Evolutionary conservation across 345 rosid genomes (phyloP), one percentile per base, ranked within the genome.

Genomic region (Hibiscus mutabilis): DNA sequence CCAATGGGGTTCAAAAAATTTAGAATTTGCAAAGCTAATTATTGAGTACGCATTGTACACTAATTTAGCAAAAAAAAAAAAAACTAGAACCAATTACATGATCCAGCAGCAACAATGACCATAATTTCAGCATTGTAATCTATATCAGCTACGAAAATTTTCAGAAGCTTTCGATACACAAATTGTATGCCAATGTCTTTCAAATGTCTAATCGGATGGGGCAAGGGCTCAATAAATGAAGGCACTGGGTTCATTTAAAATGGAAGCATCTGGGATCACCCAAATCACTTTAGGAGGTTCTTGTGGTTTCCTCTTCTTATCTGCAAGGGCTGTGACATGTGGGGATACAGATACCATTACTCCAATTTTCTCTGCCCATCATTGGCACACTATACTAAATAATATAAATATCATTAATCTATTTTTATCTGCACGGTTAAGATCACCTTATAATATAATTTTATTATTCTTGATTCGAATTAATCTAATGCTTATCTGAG

Each of bases 211-310:
- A 63, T 73, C 22, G 13, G 51, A 69, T n/a, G 14, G 37, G 66
- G 22, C 14, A 52, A 33, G 51, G 62, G 58, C 53, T 60, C 74
- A 69, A 55, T 64, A 58, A 57, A 57, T 22, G 52, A 70, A 46
- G 47, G 13, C 47, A 42, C 13, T 42, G 14, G 14, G 2, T 42
- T 8, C 13, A 42, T 10, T 18, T 31, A 33, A 18, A 76, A 56
- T 29, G 64, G 55, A 71, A 57, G 75, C 75, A 37, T 59, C 55
- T 65, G 5, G 79, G 67, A 27, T 75, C 59, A 63, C 73, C 69
- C 53, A 14, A 22, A 2, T 31, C 65, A 52, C 63, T 67, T 60
- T 73, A 12, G 58, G 70, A 52, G 79, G 72, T 69, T 66, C 60
- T 59, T 42, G 9, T 16, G 42, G 27, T 66, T 68, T 66, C 37